These are phyloP conservation scores for Scytalidium lignicola DNA, from an alignment of 2,329 filamentous ascomycete species.

Conservation along the genomic window DNA sequence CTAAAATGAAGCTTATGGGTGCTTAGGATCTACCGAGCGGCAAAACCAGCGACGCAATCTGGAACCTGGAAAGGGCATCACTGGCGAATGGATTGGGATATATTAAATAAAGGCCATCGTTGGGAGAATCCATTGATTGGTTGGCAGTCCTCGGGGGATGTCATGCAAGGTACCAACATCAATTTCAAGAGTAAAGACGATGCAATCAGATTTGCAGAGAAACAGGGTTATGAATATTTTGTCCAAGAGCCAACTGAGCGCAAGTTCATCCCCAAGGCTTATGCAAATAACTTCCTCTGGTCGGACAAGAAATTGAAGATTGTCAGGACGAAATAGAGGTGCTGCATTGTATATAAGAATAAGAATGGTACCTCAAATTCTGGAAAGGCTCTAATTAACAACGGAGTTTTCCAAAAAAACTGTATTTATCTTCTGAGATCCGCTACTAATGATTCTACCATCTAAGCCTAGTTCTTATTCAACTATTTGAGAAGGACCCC, in stretches of 20 bases:
- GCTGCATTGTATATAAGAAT: conserved; percentile 19
- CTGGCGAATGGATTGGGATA: conserved; percentile 99
- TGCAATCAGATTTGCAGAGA: conserved; percentile 91
- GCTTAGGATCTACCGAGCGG: conserved; percentile 78
- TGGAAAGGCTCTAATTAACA: neutral
- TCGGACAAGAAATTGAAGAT: conserved; percentile 81
- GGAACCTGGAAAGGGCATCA: conserved; percentile 77
- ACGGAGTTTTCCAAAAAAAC: neutral
- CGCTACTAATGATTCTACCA: neutral
- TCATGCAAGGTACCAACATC: conserved; percentile 89
- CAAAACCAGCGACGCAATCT: conserved; percentile 95
- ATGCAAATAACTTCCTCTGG: conserved; percentile 94
- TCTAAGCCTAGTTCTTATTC: neutral
- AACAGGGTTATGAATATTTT: conserved; percentile 98
- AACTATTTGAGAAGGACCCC: too few species aligned
- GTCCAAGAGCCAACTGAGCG: conserved; percentile 94
- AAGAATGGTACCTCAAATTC: neutral
- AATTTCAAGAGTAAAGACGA: conserved; percentile 93
- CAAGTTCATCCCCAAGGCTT: conserved; percentile 83
- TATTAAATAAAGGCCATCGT: conserved; percentile 83
- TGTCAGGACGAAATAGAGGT: conserved; percentile 67
- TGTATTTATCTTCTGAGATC: neutral
- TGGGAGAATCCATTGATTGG: conserved; percentile 99
- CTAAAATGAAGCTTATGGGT: neutral
- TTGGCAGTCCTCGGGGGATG: conserved; percentile 93